Evolutionary conservation across 2,329 filamentous ascomycete genomes (phyloP).

Genomic region (Epichloe amarillans): DNA sequence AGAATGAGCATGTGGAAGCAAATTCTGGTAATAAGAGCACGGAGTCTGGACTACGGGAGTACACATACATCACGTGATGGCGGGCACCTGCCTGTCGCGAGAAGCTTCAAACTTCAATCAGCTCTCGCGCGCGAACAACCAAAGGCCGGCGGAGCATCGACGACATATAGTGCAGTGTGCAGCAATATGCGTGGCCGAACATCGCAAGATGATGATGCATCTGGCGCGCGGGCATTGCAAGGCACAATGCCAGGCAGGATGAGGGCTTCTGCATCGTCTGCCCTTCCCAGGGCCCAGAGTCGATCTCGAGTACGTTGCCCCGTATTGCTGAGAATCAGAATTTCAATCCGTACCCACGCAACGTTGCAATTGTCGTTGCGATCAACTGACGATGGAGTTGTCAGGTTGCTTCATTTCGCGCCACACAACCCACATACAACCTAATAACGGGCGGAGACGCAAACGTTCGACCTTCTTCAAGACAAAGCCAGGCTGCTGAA

Average conservation of each 20-base stretch:
- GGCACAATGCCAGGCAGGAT: conserved; percentile 19
- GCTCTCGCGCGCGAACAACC: neutral
- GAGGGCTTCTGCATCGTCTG: conserved; percentile 21
- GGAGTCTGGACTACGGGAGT: no score
- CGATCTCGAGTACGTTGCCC: conserved; percentile 25
- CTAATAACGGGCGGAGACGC: conserved; percentile 42
- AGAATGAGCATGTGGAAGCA: neutral
- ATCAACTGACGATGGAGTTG: neutral
- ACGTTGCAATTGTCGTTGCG: neutral
- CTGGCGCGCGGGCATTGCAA: conserved; percentile 16
- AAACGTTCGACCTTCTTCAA: conserved; percentile 23
- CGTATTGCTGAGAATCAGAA: neutral
- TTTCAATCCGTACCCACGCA: conserved; percentile 4
- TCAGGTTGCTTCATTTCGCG: conserved; percentile 33
- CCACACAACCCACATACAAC: conserved; percentile 45
- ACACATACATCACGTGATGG: neutral
- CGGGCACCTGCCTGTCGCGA: neutral
- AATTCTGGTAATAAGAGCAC: no score
- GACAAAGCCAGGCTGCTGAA: conserved; percentile 26
- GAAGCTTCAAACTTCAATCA: neutral
- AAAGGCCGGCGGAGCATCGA: neutral
- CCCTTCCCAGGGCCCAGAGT: conserved; percentile 23
- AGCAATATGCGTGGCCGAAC: conserved; percentile 21
- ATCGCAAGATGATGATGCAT: conserved; percentile 17
- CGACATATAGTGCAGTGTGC: neutral